Percentiles rank a stretch among this genome's conserved stretches.
Conservation (phyloP, 257 asterid genomes). For the Verbena officinalis region DNA sequence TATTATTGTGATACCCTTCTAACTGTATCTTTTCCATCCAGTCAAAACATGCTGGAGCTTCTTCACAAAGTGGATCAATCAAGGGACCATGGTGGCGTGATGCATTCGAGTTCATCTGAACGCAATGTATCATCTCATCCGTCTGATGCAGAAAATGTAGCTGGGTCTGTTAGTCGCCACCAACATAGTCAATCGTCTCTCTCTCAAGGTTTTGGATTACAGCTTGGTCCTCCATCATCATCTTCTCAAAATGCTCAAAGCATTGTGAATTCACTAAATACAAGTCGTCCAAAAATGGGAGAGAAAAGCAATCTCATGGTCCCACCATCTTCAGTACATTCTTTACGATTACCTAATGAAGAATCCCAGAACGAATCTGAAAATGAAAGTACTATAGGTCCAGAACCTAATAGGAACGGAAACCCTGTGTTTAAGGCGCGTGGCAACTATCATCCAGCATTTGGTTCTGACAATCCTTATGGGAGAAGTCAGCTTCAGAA, state of each 20-base stretch:
- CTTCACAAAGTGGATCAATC: conserved; percentile 91
- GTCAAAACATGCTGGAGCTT: conserved; percentile 95
- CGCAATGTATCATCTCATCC: conserved; percentile 50
- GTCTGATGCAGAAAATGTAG: conserved; percentile 52
- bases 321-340: conserved; percentile 46
- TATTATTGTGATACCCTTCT: background rate
- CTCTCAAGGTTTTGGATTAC: conserved; percentile 87
- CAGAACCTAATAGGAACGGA: conserved; percentile 40
- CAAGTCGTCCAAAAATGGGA: conserved; percentile 46
- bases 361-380: conserved; percentile 43
- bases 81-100: conserved; percentile 41
- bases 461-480: conserved; percentile 50
- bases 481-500: conserved; percentile 52
- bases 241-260: conserved; percentile 52
- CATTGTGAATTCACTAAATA: conserved; percentile 36
- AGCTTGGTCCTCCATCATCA: conserved; percentile 87
- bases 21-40: conserved; percentile 33
- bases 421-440: conserved; percentile 40
- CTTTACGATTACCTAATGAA: conserved; percentile 44
- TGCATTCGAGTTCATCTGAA: conserved; percentile 49
- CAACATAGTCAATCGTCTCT: conserved; percentile 59
- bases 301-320: conserved; percentile 38
- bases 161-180: conserved; percentile 49
- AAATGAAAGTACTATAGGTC: conserved; percentile 43
- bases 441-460: conserved; percentile 49